phyloP scores from a whole-genome alignment of 2,329 filamentous ascomycete species.

The Trichophyton schoenleinii region DNA sequence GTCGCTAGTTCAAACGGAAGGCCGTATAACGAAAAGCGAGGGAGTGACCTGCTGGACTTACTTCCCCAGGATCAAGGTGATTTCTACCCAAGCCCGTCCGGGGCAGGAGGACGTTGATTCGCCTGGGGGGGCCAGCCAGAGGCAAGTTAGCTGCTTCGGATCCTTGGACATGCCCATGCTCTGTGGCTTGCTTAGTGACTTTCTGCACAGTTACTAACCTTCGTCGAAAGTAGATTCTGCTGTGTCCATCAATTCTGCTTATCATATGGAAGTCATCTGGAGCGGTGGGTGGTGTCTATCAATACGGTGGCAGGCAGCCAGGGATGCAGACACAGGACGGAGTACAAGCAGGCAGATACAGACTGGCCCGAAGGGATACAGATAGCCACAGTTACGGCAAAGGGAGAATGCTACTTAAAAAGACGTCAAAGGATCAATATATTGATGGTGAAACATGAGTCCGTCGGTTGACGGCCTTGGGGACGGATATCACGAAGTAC shows the following conservation, averaged over 20 bases:
- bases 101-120: neutral
- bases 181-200: neutral
- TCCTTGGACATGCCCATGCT: neutral
- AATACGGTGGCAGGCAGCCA: too few relatives aligned
- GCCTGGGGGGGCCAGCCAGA: neutral
- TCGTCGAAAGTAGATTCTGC: neutral
- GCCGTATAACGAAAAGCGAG: neutral
- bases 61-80: neutral
- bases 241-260: neutral
- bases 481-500: too few relatives aligned
- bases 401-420: too few relatives aligned
- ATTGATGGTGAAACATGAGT: too few relatives aligned
- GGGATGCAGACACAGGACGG: too few relatives aligned
- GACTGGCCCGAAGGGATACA: too few relatives aligned
- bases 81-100: too few relatives aligned
- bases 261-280: neutral
- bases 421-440: too few relatives aligned
- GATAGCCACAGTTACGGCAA: too few relatives aligned
- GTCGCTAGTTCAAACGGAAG: neutral
- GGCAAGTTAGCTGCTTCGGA: neutral
- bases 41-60: neutral
- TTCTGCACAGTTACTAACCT: neutral
- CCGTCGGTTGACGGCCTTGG: too few relatives aligned
- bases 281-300: too few relatives aligned
- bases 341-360: too few relatives aligned